These are phyloP conservation scores for Macrolepiota fuliginosa DNA, from an alignment of 768 basidiomycete genomes.

Conservation along the genomic window DNA sequence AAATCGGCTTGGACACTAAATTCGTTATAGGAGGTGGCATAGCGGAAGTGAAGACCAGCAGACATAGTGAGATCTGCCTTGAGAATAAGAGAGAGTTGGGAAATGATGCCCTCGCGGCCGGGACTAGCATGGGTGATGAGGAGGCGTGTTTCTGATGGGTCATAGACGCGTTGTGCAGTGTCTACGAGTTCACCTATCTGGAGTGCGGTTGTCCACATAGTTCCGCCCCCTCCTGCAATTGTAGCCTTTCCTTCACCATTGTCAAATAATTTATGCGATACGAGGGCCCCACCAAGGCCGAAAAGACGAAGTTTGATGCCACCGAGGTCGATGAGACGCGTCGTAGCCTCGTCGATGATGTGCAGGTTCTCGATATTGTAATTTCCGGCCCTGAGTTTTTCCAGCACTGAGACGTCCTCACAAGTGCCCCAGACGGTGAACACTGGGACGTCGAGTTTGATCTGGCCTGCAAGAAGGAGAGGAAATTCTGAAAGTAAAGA, in stretches of 20 bases:
- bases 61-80: slow-evolving; percentile 95
- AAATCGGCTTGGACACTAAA: slow-evolving; percentile 91
- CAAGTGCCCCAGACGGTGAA: slow-evolving; percentile 98
- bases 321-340: slow-evolving; percentile 85
- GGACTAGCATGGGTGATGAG: slow-evolving; percentile 91
- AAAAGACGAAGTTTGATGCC: slow-evolving; percentile 92
- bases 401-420: slow-evolving; percentile 90
- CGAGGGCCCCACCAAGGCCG: slow-evolving; percentile 94
- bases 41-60: slow-evolving; percentile 96
- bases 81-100: slow-evolving; percentile 85
- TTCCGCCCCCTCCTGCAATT: slow-evolving; percentile 97
- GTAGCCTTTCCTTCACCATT: slow-evolving; percentile 93
- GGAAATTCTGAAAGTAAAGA: slow-evolving; percentile 93
- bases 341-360: slow-evolving; percentile 94
- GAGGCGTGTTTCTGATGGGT: slow-evolving; percentile 89
- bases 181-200: slow-evolving; percentile 98
- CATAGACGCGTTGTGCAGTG: slow-evolving; percentile 92
- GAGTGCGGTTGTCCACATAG: slow-evolving; percentile 97
- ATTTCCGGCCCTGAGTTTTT: slow-evolving; percentile 84
- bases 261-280: slow-evolving; percentile 93
- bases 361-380: slow-evolving; percentile 89
- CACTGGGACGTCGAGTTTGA: slow-evolving; percentile 90
- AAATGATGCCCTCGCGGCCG: slow-evolving; percentile 89
- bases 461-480: slow-evolving; percentile 81
- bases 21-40: slow-evolving; percentile 94